These are phyloP conservation scores for Fusarium praegraminearum DNA, from an alignment of 2,329 filamentous ascomycete species.

Conservation along the genomic window DNA sequence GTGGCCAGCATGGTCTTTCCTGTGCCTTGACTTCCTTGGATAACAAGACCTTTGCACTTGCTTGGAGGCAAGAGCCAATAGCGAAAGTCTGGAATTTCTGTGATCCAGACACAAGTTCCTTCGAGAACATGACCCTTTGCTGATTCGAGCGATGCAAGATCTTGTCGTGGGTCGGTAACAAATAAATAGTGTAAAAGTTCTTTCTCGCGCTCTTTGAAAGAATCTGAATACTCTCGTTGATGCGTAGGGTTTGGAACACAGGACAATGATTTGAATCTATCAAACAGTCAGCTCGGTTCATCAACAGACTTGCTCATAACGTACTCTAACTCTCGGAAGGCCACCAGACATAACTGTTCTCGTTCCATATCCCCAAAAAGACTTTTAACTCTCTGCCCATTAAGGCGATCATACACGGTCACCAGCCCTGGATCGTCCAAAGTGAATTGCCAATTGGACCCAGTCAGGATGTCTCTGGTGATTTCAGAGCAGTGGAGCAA, in stretches of 20 bases:
- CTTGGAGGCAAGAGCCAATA: constrained; percentile 1
- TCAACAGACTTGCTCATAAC: accelerated
- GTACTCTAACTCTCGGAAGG: constrained; percentile 1
- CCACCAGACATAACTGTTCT: constrained; percentile 4
- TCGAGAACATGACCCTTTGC: neutral
- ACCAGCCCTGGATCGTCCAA: neutral
- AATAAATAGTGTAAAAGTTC: constrained; percentile 2
- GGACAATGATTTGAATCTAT: neutral
- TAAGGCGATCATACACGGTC: constrained; percentile 1
- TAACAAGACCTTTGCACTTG: neutral
- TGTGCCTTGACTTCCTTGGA: constrained; percentile 3
- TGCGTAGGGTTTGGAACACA: neutral
- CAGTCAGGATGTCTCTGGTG: neutral
- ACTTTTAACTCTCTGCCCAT: neutral
- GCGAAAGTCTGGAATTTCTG: neutral
- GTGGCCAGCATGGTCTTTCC: constrained; percentile 26
- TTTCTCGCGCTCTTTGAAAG: neutral
- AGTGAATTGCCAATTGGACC: neutral
- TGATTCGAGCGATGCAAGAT: neutral
- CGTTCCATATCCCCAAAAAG: neutral
- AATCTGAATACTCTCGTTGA: neutral
- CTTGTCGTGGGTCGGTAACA: constrained; percentile 10
- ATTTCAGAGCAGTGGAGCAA: neutral
- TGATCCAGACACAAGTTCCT: constrained; percentile 16
- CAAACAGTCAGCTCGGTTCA: neutral